phyloP scores from a whole-genome alignment of 148 eudicot genomes.

The Pharnaceum exiguum region DNA sequence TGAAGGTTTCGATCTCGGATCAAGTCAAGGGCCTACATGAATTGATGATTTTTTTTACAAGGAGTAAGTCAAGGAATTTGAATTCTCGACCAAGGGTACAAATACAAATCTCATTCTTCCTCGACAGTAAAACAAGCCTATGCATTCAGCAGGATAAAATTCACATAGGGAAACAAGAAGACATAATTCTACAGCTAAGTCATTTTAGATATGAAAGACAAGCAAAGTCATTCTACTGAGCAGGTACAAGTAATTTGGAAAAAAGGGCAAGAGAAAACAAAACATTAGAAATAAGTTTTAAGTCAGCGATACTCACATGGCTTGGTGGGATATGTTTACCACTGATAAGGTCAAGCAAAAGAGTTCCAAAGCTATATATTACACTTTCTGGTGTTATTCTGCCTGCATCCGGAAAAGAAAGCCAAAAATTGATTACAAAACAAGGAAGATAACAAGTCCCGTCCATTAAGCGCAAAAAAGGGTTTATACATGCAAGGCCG shows the following conservation, averaged over 20 bases:
- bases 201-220: not conserved
- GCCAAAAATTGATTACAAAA: not conserved
- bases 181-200: not conserved
- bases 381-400: conserved; percentile 66
- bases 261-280: not conserved
- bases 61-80: not conserved
- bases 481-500: too few relatives aligned
- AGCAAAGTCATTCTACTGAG: not conserved
- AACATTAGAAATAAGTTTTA: not conserved
- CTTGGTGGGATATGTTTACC: conserved; percentile 77
- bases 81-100: not conserved
- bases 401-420: conserved; percentile 28
- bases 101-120: not conserved
- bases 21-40: conserved; percentile 56
- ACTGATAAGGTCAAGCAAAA: conserved; percentile 67
- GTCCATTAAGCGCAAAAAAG: too few relatives aligned
- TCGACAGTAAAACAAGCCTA: not conserved
- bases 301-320: conserved; percentile 37
- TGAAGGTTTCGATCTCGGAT: conserved; percentile 65
- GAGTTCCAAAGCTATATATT: conserved; percentile 64
- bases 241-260: too few relatives aligned
- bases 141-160: not conserved
- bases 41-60: conserved; percentile 2
- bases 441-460: not conserved
- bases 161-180: not conserved